Evolutionary conservation across 441 rosid species (phyloP).

Genomic region (Geranium incanum): DNA sequence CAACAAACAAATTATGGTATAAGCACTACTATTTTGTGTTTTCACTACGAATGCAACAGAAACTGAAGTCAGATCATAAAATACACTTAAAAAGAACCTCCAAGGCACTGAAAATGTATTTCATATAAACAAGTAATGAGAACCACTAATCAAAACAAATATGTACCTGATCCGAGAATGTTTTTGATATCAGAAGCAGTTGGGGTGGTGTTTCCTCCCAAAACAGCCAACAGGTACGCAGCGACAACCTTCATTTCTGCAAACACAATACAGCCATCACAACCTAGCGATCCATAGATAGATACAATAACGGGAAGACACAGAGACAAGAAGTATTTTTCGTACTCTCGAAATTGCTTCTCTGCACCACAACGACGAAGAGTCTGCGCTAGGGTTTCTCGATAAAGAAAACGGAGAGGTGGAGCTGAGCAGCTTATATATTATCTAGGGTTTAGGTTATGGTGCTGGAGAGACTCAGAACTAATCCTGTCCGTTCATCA

Average conservation of each 20-base stretch:
- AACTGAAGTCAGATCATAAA: background rate
- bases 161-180: conserved; percentile 58
- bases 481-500: background rate
- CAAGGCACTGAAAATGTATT: background rate
- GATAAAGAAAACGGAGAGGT: background rate
- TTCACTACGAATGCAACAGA: background rate
- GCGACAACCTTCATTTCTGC: conserved; percentile 52
- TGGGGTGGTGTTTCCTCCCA: conserved; percentile 73
- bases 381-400: conserved; percentile 8
- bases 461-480: background rate
- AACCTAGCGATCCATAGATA: background rate
- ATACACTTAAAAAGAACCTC: background rate
- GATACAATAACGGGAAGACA: background rate
- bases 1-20: background rate
- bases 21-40: background rate
- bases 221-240: conserved; percentile 69
- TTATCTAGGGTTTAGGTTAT: conserved; percentile 25
- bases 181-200: conserved; percentile 56
- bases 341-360: conserved; percentile 8
- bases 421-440: conserved; percentile 5
- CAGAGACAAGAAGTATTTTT: background rate
- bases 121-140: background rate
- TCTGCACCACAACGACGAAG: background rate
- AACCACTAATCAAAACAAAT: background rate
- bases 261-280: background rate